phyloP scores from a whole-genome alignment of 257 asterid species.

The Leptodermis oblonga region DNA sequence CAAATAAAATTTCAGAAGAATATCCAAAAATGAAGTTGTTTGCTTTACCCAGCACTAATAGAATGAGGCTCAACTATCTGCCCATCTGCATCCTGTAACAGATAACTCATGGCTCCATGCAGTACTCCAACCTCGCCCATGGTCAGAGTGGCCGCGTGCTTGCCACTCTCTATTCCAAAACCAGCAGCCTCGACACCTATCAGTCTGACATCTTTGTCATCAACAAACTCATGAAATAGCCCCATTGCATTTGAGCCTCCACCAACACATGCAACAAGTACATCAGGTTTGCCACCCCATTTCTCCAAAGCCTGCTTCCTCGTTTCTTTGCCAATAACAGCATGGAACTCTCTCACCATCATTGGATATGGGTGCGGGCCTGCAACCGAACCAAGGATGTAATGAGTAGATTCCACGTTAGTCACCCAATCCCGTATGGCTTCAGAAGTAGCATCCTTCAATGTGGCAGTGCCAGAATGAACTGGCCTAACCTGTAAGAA shows the following conservation, averaged over 20 bases:
- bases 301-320: conserved; percentile 84
- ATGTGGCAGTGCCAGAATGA: conserved; percentile 93
- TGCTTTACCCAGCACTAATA: conserved; percentile 79
- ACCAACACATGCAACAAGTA: conserved; percentile 90
- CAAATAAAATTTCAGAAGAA: not conserved
- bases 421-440: conserved; percentile 97
- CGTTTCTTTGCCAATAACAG: conserved; percentile 93
- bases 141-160: conserved; percentile 92
- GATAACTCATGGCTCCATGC: conserved; percentile 97
- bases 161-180: conserved; percentile 85
- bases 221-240: conserved; percentile 83
- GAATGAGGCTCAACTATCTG: conserved; percentile 96
- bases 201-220: conserved; percentile 75
- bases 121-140: conserved; percentile 89
- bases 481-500: conserved; percentile 72
- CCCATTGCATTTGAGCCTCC: conserved; percentile 99
- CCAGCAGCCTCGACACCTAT: conserved; percentile 98
- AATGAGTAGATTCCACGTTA: conserved; percentile 87
- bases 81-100: conserved; percentile 93
- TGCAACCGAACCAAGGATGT: conserved; percentile 90
- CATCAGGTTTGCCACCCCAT: conserved; percentile 90
- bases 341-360: conserved; percentile 96
- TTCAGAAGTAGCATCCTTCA: conserved; percentile 97
- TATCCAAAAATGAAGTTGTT: not conserved
- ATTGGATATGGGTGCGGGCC: conserved; percentile 97